Percentiles rank a stretch among this genome's conserved stretches.
phyloP scores from a whole-genome alignment of 2,329 filamentous ascomycete species.

The Aspergillus brasiliensis region DNA sequence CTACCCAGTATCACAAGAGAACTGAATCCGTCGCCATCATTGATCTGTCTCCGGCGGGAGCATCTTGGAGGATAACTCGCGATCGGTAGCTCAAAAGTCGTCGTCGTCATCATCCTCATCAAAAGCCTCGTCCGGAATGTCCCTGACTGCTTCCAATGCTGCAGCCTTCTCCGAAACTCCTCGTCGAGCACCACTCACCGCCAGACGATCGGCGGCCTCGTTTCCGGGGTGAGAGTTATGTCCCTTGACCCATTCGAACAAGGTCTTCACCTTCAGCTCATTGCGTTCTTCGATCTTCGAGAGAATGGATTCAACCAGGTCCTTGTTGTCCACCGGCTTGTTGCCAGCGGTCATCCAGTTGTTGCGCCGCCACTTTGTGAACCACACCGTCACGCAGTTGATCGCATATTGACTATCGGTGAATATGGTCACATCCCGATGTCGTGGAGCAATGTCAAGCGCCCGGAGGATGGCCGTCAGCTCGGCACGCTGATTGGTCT shows the following conservation, averaged over 20 bases:
- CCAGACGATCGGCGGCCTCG: conserved; percentile 75
- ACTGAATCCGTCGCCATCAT: neutral
- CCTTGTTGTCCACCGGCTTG: conserved; percentile 79
- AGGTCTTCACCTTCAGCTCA: conserved; percentile 61
- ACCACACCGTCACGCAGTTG: conserved; percentile 86
- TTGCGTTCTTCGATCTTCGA: conserved; percentile 70
- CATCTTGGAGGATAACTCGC: neutral
- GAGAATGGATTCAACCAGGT: conserved; percentile 75
- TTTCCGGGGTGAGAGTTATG: conserved; percentile 76
- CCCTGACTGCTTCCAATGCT: conserved; percentile 24
- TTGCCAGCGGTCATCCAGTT: conserved; percentile 74
- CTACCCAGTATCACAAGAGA: neutral
- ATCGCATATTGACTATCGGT: conserved; percentile 93
- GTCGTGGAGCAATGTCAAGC: conserved; percentile 70
- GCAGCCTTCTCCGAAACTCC: conserved; percentile 34
- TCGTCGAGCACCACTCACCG: conserved; percentile 64
- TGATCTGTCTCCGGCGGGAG: neutral
- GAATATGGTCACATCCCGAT: conserved; percentile 72
- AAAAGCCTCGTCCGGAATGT: conserved; percentile 31
- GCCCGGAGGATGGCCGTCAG: conserved; percentile 84
- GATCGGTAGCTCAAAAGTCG: neutral
- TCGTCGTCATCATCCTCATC: conserved; percentile 23
- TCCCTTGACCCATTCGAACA: conserved; percentile 88
- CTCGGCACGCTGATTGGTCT: conserved; percentile 97
- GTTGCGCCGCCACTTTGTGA: conserved; percentile 71